Base-by-base conservation (phyloP, 2,329 filamentous ascomycete genomes). In the Aspergillus latus region DNA sequence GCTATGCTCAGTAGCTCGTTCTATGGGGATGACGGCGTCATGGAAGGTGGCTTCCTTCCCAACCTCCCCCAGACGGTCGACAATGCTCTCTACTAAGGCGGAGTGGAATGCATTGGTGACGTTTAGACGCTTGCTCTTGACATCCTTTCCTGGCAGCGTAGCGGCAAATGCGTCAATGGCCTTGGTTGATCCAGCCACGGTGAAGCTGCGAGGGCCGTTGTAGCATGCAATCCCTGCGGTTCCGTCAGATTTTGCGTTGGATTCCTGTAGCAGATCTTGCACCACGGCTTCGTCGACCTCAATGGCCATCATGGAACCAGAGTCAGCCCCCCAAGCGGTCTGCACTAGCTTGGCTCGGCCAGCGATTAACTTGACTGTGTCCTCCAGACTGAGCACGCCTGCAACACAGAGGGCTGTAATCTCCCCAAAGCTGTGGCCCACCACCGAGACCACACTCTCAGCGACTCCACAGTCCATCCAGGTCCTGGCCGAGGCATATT, bases 141-240 rank as follows among this genome's bases (percentile, higher is more conserved):
- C 16, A 3, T 9, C 6, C 16, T 26, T 26, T 44, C 42, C 42
- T 5, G 16, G 1, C 9, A 44, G 16, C 2, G 16, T 26, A 4
- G 16, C 42, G 9, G n/a, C 28, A 2, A 56, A 48, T 0, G 58
- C 61, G 3, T 76, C 67, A 5, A 80, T 73, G 1, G 68, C 68
- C 0, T 37, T 39, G 0, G 64, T 55, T 0, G 71, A 60, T 0
- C 79, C 79, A 1, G 74, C 76, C 1, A 83, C 16, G 0, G 74
- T 76, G 59, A 77, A 75, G 57, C 71, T 78, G 3, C 57, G 60
- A 0, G 75, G 75, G 0, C 78, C 75, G 47, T 80, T 81, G 62
- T 70, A 78, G 61, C 80, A 83, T 0, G 81, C 80, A 40, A 83
- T 77, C 0, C 59, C 60, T 7, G 37, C 51, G 13, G 32, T 26